Conservation (phyloP, 2,329 filamentous ascomycete genomes). For the Colletotrichum filicis region DNA sequence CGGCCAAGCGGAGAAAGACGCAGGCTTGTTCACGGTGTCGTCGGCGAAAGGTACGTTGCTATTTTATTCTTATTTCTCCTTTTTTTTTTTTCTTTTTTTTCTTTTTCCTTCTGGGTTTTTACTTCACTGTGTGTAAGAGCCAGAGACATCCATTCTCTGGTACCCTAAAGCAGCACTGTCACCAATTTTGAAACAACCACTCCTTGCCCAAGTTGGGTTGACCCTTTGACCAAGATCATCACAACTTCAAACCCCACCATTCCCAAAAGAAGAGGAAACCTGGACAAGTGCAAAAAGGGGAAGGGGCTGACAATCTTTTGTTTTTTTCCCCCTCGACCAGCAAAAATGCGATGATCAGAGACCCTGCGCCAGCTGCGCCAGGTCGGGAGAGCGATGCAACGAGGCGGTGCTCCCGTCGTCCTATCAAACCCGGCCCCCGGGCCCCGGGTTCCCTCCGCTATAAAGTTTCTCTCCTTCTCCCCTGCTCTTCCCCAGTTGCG, state of each 20-base stretch:
- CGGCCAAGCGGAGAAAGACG: slow-evolving; percentile 9
- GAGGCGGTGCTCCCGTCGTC: background rate
- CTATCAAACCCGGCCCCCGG: background rate
- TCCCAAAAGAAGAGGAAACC: background rate
- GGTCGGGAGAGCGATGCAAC: slow-evolving; percentile 37
- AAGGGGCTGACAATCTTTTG: background rate
- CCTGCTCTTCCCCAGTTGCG: background rate
- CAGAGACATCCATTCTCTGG: background rate
- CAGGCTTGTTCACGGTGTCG: slow-evolving; percentile 36
- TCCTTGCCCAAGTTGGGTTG: background rate
- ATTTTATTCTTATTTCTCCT: too few relatives aligned
- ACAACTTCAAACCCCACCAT: background rate
- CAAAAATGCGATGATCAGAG: slow-evolving; percentile 39
- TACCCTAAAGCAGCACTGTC: background rate
- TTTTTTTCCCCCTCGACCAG: background rate
- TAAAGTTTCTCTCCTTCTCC: background rate
- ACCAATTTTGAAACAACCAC: slow-evolving; percentile 2
- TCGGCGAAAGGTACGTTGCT: slow-evolving; percentile 33
- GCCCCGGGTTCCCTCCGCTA: background rate
- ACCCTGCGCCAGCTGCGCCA: slow-evolving; percentile 40
- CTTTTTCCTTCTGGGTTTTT: too few relatives aligned
- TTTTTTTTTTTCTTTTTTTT: too few relatives aligned
- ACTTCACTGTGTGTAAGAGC: background rate
- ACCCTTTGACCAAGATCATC: background rate
- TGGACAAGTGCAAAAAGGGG: background rate